A percentile compares a stretch with the other conserved stretches of the same genome.
These are phyloP conservation scores for Sugiyamaella smithiae DNA, from an alignment of 805 yeast species.

Conservation along the genomic window DNA sequence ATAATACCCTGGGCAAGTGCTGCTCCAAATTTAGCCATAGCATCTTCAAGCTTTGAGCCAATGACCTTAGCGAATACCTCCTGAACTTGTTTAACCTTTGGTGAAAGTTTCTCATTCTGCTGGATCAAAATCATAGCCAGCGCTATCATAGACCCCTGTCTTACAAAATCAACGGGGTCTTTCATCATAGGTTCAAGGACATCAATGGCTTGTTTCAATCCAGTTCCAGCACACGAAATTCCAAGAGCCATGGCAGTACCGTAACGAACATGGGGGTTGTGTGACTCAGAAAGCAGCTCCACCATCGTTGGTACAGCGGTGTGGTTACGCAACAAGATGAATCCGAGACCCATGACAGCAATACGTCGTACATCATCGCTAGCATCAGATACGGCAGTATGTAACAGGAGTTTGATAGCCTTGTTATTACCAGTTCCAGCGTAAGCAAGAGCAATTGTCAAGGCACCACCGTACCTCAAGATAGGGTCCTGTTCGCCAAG, in stretches of 20 bases:
- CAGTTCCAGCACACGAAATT: conserved; percentile 95
- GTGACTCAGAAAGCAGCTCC: conserved; percentile 86
- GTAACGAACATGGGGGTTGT: conserved; percentile 96
- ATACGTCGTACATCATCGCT: conserved; percentile 96
- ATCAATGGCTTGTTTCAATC: conserved; percentile 81
- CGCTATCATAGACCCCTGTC: conserved; percentile 96
- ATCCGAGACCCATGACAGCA: conserved; percentile 88
- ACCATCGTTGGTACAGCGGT: conserved; percentile 94
- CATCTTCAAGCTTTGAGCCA: conserved; percentile 88
- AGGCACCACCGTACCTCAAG: conserved; percentile 94
- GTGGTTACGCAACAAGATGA: conserved; percentile 84
- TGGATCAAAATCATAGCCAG: conserved; percentile 85
- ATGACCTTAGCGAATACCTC: conserved; percentile 74
- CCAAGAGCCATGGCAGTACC: conserved; percentile 98
- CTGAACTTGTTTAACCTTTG: conserved; percentile 75
- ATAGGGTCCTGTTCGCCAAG: conserved; percentile 74
- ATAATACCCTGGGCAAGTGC: conserved; percentile 95
- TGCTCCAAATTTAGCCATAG: conserved; percentile 96
- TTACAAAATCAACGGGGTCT: conserved; percentile 94
- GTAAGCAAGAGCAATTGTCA: conserved; percentile 90
- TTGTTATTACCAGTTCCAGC: conserved; percentile 92
- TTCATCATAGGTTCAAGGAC: conserved; percentile 88
- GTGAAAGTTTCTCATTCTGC: conserved; percentile 77
- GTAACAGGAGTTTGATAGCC: conserved; percentile 83
- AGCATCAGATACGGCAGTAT: conserved; percentile 94